Evolutionary conservation across 2,329 filamentous ascomycete genomes (phyloP), one percentile per base, ranked within the genome.

Genomic region (Trichoderma koningii): DNA sequence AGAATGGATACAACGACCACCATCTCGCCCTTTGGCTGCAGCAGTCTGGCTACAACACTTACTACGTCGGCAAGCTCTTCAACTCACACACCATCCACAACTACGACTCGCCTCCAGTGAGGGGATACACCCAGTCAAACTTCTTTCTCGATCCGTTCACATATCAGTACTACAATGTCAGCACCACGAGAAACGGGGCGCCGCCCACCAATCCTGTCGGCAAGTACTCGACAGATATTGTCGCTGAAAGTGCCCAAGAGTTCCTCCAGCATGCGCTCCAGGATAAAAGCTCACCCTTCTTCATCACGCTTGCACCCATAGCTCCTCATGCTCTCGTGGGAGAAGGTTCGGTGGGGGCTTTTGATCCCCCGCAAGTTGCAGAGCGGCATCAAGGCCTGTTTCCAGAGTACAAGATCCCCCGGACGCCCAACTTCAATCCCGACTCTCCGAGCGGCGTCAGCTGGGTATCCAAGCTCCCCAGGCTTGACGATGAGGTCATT

Each of bases 1-100:
- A 78, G 3, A 80, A 89, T 60, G 88, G 89, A 0, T 81, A 86
- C 66, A 90, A 91, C 65, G 82, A 87, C 1, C 83, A 88, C 42
- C 91, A 89, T 66, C 80, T 92, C 0, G 89, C 89, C 0, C 73
- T 91, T 0, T 92, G 89, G 88, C 75, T 92, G n/a, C 87, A 90
- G 68, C 74, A 83, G 4, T 85, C 83, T 0, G 88, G 88, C 0
- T 91, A 91, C 71, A 84, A 85, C 68, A 91, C 89, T 0, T 91
- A 89, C 71, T 92, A 91, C 70, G 85, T 85, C 0, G 89, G 87
- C n/a, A 92, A 92, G 71, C 78, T 91, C 5, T 88, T 89, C 76
- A 92, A 92, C 68, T 79, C 82, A 0, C 87, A 90, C 59, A 84
- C 78, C 0, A 78, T 84, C 1, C 71, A 80, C 0, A 91, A 89